phyloP scores from a whole-genome alignment of 2,329 filamentous ascomycete species.

The Madurella fahalii region DNA sequence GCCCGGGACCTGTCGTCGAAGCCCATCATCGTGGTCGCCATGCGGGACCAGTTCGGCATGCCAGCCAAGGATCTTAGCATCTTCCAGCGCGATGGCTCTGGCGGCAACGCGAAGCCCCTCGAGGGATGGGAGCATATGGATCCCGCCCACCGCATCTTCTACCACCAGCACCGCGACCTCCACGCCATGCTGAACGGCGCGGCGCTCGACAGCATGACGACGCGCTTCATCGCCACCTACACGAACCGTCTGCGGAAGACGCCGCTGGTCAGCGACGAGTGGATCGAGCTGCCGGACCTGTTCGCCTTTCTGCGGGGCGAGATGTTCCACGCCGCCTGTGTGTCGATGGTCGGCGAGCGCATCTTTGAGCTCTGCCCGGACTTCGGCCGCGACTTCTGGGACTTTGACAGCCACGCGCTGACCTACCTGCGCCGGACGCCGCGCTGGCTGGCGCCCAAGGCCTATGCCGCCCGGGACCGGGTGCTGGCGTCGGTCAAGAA shows the following conservation, averaged over 20 bases:
- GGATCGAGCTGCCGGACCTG: slow-evolving; percentile 24
- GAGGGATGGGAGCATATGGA: slow-evolving; percentile 16
- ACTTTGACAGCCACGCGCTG: slow-evolving; percentile 25
- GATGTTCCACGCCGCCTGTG: slow-evolving; percentile 26
- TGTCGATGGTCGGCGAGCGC: slow-evolving; percentile 27
- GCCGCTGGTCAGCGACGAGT: neutral
- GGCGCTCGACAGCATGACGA: slow-evolving; percentile 10
- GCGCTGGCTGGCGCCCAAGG: slow-evolving; percentile 25
- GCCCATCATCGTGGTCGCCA: slow-evolving; percentile 13
- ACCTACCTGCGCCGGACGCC: slow-evolving; percentile 25
- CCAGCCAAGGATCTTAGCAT: slow-evolving; percentile 9
- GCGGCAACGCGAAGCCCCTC: slow-evolving; percentile 15
- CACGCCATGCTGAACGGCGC: slow-evolving; percentile 8
- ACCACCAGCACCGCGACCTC: slow-evolving; percentile 13
- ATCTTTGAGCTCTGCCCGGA: slow-evolving; percentile 26
- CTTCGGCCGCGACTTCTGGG: slow-evolving; percentile 29
- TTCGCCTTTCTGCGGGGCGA: slow-evolving; percentile 24
- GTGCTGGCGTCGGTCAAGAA: slow-evolving; percentile 21
- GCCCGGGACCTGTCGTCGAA: slow-evolving; percentile 16
- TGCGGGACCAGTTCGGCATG: slow-evolving; percentile 18
- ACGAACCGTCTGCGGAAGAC: slow-evolving; percentile 2
- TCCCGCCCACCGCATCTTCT: slow-evolving; percentile 13
- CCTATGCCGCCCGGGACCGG: slow-evolving; percentile 24
- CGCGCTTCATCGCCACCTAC: slow-evolving; percentile 14
- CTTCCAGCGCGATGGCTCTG: slow-evolving; percentile 17